Conservation (phyloP, 345 rosid species). For the Balakata baccata region DNA sequence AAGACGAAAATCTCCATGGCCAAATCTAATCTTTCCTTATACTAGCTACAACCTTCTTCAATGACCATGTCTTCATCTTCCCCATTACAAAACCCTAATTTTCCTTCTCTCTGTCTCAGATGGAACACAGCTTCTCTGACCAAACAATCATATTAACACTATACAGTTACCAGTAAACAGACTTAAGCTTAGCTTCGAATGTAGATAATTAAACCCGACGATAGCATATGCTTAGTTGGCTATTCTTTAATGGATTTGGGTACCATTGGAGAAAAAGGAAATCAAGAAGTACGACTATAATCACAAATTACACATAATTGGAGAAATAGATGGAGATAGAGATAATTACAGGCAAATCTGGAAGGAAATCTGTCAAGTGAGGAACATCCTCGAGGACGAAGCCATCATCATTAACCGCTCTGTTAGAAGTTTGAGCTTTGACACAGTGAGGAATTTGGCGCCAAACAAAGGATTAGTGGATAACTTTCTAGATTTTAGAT, state of each 20-base stretch:
- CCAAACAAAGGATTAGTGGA: constrained; percentile 26
- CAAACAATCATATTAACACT: constrained; percentile 14
- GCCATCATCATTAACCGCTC: constrained; percentile 34
- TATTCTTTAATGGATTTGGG: constrained; percentile 70
- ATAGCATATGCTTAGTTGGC: constrained; percentile 82
- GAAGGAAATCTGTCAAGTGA: constrained; percentile 71
- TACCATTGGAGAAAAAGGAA: constrained; percentile 46
- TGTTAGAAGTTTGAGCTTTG: constrained; percentile 42
- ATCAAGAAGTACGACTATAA: neutral
- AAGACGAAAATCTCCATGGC: constrained; percentile 15
- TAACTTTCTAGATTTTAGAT: constrained; percentile 16
- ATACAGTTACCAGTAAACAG: neutral
- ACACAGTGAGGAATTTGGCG: constrained; percentile 33
- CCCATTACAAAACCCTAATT: neutral
- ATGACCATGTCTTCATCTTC: constrained; percentile 8
- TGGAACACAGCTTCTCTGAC: too few relatives aligned
- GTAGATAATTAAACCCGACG: constrained; percentile 57
- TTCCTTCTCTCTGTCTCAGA: neutral
- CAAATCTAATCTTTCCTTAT: neutral
- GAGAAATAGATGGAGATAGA: neutral
- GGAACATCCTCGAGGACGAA: constrained; percentile 80
- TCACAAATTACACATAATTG: neutral
- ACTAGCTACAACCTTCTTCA: constrained; percentile 6
- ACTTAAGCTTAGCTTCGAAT: neutral
- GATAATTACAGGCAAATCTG: constrained; percentile 61